phyloP scores from a whole-genome alignment of 2,329 filamentous ascomycete genomes.

The Colletotrichum sp. region DNA sequence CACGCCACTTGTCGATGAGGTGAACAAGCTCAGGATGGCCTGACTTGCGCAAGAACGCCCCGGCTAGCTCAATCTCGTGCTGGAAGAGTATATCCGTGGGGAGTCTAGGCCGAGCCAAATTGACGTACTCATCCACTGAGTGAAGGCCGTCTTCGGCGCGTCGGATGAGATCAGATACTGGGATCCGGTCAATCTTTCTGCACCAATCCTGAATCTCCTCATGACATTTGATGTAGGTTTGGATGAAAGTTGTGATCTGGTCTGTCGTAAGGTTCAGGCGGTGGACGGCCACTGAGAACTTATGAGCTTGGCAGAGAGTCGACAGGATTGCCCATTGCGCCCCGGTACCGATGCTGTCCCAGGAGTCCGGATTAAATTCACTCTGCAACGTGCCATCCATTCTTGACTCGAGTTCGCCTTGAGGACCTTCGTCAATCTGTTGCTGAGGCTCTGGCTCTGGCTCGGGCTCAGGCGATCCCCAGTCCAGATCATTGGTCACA shows the following conservation, averaged over 20 bases:
- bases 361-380: not conserved
- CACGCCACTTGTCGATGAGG: conserved; percentile 21
- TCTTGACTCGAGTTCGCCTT: not conserved
- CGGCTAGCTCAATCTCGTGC: conserved; percentile 20
- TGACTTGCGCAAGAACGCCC: conserved; percentile 20
- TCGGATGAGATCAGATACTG: not conserved
- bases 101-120: conserved; percentile 25
- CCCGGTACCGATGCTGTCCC: not conserved
- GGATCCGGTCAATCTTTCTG: conserved; percentile 4
- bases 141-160: conserved; percentile 4
- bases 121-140: conserved; percentile 4
- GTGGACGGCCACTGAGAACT: not conserved
- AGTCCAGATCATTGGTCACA: not conserved
- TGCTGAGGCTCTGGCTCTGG: not conserved
- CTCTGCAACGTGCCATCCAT: not conserved
- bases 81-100: conserved; percentile 25
- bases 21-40: not conserved
- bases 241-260: not conserved
- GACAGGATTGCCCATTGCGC: not conserved
- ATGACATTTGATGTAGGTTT: not conserved
- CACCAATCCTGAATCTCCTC: not conserved
- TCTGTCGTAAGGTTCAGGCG: not conserved
- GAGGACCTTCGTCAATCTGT: not conserved
- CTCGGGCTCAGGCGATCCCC: conserved; percentile 11
- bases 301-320: not conserved